Base-by-base conservation (phyloP, 192 early-diverging fungal genomes). In the Coemansia umbellata region DNA sequence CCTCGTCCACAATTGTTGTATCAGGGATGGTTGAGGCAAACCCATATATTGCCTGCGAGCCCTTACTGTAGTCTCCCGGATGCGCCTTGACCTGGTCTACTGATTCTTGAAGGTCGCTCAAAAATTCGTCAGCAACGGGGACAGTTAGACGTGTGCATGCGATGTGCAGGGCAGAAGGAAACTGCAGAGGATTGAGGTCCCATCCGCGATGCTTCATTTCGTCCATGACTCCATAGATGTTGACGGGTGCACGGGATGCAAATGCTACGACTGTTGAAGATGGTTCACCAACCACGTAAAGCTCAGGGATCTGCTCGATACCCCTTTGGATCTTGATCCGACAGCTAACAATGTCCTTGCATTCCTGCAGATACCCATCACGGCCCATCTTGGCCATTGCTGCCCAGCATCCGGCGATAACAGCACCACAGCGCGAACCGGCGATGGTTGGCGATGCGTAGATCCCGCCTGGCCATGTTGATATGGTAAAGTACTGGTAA, bases 331-430 rank as follows among this genome's bases (percentile, higher is more conserved):
- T 89, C 45, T 68, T 73, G 39, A 84, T 72, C 24, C 88, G 81
- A 32, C 89, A 80, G 1, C 71, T 67, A 19, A 98, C 81, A 66
- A 98, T 95, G 30, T 89, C 58, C 47, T 81, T 85, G 50, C 89
- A 88, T 19, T 86, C 67, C 50, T 89, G 78, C 23, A 96, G 74
- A 63, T 98, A 98, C 1, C 95, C 95, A 15, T 76, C 66, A 51
- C 85, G 80, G 30, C 95, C 95, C 69, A 94, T 85, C 41, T 86
- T 83, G 70, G 93, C 79, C 81, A 98, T 67, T 13, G 95, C 86
- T 1, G 95, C 80, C 94, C 94, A 98, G 79, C 94, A 96, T 22
- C 90, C 93, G 9, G 95, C 95, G 80, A 95, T 88, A 44, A 98
- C 79, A 2, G 94, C 87, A 30, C 95, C 95, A 26, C 74, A 80